Evolutionary conservation across 257 asterid species (phyloP), one percentile per base, ranked within the genome.

Genomic region (Nicotiana benthamiana): DNA sequence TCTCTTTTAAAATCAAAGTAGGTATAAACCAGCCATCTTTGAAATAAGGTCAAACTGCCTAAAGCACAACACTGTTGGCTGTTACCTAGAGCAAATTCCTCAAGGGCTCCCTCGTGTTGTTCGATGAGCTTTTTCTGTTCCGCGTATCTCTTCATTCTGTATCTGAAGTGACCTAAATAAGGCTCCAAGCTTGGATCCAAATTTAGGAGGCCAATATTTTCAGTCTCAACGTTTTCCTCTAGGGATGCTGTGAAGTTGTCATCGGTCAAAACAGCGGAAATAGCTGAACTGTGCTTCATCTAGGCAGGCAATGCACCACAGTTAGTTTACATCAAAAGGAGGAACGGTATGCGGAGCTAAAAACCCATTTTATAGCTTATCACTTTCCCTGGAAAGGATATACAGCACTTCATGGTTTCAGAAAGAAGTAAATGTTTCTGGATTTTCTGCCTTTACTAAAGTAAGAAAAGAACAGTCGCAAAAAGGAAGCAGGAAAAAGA

Each of bases 11-110:
- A 46, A 15, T 74, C 43, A 74, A 48, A 48, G 61, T 24, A 74
- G 78, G 78, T 48, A 74, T 24, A 74, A 74, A 1, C 59, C 48
- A 24, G 22, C 51, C 22, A 48, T 48, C 78, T 6, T 24, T 40
- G 59, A 72, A 48, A 48, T 74, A 24, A 74, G 78, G 61, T 74
- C 36, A 62, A 64, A 34, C 63, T 26, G 75, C 32, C 32, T 20
- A 28, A 66, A 56, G 80, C 43, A 59, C 53, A 76, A 70, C n/a
- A n/a, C 57, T 60, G 28, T 85, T 53, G 83, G 68, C 79, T 83
- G 74, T 91, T 92, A 95, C 99, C 98, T 87, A 81, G 92, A 75
- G 98, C 88, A 74, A 95, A 95, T 84, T 92, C 92, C 83, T 90
- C 95, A 53, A 95, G 93, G 87, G 92, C 85, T 83, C 89, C 90